Evolutionary conservation across 169 alveolate genomes (phyloP).

Genomic region (Besnoitia besnoiti): DNA sequence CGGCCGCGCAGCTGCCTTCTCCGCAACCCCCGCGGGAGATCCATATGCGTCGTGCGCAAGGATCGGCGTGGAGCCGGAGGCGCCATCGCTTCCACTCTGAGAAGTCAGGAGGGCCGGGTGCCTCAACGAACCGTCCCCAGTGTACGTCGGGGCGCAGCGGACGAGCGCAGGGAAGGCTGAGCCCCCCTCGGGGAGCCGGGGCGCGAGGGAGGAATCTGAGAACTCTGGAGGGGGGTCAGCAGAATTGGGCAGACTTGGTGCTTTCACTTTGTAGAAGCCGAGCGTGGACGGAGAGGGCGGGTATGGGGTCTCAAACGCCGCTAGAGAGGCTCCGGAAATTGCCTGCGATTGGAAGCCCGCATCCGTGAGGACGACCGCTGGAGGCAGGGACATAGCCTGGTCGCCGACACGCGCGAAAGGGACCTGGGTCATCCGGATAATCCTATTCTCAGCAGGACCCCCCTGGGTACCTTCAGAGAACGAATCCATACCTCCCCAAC

Average conservation of each 20-base stretch:
- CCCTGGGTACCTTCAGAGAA: too few relatives aligned
- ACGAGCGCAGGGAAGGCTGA: neutral
- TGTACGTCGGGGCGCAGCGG: neutral
- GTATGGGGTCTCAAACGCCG: neutral
- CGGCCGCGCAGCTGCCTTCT: neutral
- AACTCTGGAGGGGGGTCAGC: too few relatives aligned
- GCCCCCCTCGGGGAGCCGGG: too few relatives aligned
- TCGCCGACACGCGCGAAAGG: neutral
- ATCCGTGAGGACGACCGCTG: neutral
- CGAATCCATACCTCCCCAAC: too few relatives aligned
- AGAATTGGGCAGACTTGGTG: too few relatives aligned
- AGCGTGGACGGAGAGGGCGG: neutral
- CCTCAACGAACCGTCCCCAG: neutral
- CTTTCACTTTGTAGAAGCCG: too few relatives aligned
- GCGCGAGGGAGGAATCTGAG: too few relatives aligned
- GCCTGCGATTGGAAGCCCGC: neutral
- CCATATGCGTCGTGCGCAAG: too few relatives aligned
- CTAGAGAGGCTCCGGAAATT: neutral
- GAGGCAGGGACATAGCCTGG: neutral
- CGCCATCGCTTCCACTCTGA: neutral
- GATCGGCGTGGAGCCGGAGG: too few relatives aligned
- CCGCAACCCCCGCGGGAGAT: too few relatives aligned
- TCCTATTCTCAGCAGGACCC: too few relatives aligned
- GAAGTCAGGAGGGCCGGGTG: neutral
- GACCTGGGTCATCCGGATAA: neutral